Conservation (phyloP, 345 rosid species). For the Salix koriyanagi region DNA sequence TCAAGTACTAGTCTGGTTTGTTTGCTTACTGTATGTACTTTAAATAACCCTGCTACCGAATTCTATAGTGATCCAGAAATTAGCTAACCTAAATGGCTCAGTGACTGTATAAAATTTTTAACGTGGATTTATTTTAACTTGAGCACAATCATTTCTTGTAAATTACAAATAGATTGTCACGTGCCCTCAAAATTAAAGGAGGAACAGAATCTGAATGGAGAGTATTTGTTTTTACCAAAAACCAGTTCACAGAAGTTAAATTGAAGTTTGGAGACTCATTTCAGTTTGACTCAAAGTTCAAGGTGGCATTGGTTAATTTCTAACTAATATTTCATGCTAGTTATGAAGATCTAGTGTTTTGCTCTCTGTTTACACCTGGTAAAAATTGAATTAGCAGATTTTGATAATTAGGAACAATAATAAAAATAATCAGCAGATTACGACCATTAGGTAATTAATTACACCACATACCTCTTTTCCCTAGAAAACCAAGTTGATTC, state of each 20-base stretch:
- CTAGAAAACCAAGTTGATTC: neutral
- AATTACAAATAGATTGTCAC: neutral
- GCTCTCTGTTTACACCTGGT: neutral
- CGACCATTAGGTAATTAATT: neutral
- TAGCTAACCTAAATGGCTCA: neutral
- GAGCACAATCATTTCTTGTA: neutral
- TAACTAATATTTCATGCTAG: neutral
- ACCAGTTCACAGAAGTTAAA: too few relatives aligned
- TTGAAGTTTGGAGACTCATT: too few relatives aligned
- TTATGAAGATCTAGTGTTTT: neutral
- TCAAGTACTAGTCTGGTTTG: neutral
- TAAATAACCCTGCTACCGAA: neutral
- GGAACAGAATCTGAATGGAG: too few relatives aligned
- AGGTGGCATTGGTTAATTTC: neutral
- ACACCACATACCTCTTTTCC: neutral
- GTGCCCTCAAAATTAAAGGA: too few relatives aligned
- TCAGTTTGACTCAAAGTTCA: too few relatives aligned
- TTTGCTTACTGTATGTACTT: neutral
- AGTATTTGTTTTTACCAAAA: too few relatives aligned
- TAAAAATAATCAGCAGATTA: neutral
- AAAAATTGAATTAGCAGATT: neutral
- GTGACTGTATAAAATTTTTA: neutral
- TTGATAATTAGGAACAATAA: neutral
- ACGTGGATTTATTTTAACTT: neutral
- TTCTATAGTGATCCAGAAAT: neutral